Evolutionary conservation across 2,329 filamentous ascomycete species (phyloP).

Genomic region (Alternaria brassicicola): DNA sequence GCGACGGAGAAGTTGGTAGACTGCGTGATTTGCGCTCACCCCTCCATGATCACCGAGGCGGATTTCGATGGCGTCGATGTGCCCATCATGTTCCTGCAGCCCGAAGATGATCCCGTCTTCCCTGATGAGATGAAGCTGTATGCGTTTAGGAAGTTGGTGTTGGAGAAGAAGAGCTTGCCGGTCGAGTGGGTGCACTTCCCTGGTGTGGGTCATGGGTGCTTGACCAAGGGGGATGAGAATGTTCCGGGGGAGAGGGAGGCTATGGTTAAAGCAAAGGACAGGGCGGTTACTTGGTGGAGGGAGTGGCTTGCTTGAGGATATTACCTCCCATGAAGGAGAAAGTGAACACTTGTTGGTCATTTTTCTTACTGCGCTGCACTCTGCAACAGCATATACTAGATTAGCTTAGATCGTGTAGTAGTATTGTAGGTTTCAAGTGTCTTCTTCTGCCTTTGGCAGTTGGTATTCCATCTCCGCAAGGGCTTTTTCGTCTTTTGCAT

Average conservation of each 20-base stretch:
- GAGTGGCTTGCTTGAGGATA: slow-evolving; percentile 12
- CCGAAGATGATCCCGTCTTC: slow-evolving; percentile 29
- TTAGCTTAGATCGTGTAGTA: too few species aligned
- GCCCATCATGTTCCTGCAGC: slow-evolving; percentile 28
- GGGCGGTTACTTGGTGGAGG: slow-evolving; percentile 16
- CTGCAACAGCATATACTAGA: too few species aligned
- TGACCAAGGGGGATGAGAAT: slow-evolving; percentile 24
- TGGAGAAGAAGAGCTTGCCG: slow-evolving; percentile 21
- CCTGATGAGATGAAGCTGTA: slow-evolving; percentile 31
- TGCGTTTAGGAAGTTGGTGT: slow-evolving; percentile 23
- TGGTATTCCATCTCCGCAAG: too few species aligned
- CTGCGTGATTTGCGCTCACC: slow-evolving; percentile 30
- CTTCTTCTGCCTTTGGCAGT: too few species aligned
- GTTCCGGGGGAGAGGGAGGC: slow-evolving; percentile 24
- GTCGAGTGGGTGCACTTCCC: slow-evolving; percentile 36
- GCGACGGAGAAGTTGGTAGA: slow-evolving; percentile 27
- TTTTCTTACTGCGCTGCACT: too few species aligned
- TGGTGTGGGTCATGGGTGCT: slow-evolving; percentile 30
- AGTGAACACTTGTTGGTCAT: too few species aligned
- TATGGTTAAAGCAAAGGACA: slow-evolving; percentile 27
- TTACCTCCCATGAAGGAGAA: too few species aligned
- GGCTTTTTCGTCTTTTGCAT: too few species aligned
- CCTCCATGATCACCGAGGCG: slow-evolving; percentile 17
- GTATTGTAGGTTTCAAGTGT: too few species aligned
- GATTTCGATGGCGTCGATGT: slow-evolving; percentile 28